Conservation (phyloP, 1,139 yeast genomes). For the Casaregolazyma lundiana region DNA sequence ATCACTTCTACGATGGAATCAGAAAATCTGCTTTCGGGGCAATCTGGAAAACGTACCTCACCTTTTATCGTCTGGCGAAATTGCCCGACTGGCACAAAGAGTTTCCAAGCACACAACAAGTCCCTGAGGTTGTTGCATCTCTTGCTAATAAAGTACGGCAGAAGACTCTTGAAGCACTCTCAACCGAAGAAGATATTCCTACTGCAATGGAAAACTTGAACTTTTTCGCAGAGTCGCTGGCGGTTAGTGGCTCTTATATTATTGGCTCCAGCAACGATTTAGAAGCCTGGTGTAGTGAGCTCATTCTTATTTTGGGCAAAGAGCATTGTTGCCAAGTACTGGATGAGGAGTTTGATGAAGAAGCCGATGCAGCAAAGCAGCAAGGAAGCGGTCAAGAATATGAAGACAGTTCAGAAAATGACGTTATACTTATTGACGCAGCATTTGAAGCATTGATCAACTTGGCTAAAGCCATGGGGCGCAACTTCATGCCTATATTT, state of each 20-base stretch:
- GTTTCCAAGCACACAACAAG: constrained; percentile 43
- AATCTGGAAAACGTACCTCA: constrained; percentile 76
- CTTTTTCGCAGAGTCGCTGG: constrained; percentile 64
- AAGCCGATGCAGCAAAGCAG: constrained; percentile 25
- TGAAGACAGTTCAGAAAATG: constrained; percentile 79
- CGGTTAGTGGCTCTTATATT: constrained; percentile 66
- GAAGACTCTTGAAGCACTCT: constrained; percentile 57
- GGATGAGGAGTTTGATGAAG: constrained; percentile 46
- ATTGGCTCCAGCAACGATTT: constrained; percentile 57
- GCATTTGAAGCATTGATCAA: constrained; percentile 81
- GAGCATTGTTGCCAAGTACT: constrained; percentile 77
- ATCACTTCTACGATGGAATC: constrained; percentile 80
- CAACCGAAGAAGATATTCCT: constrained; percentile 72
- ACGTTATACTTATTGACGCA: constrained; percentile 76
- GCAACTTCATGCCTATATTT: constrained; percentile 70
- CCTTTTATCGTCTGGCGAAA: constrained; percentile 50
- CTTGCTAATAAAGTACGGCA: constrained; percentile 65
- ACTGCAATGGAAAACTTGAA: constrained; percentile 81
- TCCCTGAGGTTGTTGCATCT: constrained; percentile 42
- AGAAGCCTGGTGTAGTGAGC: constrained; percentile 63
- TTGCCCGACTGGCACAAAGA: constrained; percentile 62
- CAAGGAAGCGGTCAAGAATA: constrained; percentile 37
- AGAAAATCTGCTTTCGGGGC: constrained; percentile 81
- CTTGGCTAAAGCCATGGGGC: constrained; percentile 68
- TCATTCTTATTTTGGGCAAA: constrained; percentile 68